Percentiles rank a stretch among this genome's conserved stretches.
Conservation (phyloP, 139 green algal genomes). For the Picochlorum sp. region DNA sequence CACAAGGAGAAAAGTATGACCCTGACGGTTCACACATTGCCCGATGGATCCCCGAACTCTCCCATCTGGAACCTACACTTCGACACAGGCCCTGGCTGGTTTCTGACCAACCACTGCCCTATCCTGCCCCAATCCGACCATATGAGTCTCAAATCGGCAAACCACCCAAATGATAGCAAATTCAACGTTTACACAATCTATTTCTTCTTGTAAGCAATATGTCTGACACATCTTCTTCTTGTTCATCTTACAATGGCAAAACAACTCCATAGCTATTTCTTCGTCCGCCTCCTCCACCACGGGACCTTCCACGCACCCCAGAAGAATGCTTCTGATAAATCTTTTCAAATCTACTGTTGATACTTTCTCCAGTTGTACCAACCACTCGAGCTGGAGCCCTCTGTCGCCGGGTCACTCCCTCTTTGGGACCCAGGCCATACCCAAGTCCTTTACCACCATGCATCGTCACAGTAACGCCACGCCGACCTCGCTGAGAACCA, state of each 20-base stretch:
- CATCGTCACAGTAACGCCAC: neutral
- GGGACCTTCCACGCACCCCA: too few species aligned
- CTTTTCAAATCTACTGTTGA: conserved; percentile 4
- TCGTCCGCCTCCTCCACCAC: neutral
- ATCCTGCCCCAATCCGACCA: conserved; percentile 15
- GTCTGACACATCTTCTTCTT: neutral
- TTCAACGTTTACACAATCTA: too few species aligned
- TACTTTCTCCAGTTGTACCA: neutral
- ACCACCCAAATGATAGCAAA: too few species aligned
- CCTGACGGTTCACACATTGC: conserved; percentile 24
- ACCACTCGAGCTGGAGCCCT: neutral
- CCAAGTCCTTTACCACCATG: conserved; percentile 1
- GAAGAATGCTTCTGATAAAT: conserved; percentile 1
- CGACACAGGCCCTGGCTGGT: neutral
- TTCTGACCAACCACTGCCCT: neutral
- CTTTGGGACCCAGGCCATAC: conserved; percentile 1
- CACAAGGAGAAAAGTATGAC: conserved; percentile 51
- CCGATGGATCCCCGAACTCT: conserved; percentile 44
- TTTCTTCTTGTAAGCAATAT: too few species aligned
- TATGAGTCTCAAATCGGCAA: conserved; percentile 15
- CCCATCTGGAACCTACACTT: conserved; percentile 4
- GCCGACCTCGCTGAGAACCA: neutral
- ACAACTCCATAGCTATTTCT: neutral
- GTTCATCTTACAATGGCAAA: neutral
- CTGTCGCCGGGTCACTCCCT: neutral